Evolutionary conservation across 2,329 filamentous ascomycete species (phyloP).

Genomic region (Talaromyces funiculosus): DNA sequence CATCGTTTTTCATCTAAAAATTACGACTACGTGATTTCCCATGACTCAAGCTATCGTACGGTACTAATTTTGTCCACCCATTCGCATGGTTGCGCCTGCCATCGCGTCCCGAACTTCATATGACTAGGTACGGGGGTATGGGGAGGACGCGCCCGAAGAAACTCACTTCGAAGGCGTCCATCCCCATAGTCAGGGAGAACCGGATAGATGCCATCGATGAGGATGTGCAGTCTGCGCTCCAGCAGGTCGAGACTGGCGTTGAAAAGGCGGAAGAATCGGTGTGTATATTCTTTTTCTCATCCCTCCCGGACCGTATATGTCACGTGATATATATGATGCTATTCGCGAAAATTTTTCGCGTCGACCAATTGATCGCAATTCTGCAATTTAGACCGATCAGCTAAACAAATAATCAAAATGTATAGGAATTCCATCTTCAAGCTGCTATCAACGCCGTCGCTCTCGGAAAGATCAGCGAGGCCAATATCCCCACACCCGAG

Average conservation of each 20-base stretch:
- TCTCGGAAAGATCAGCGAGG: constrained; percentile 56
- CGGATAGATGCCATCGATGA: constrained; percentile 90
- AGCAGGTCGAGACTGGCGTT: constrained; percentile 88
- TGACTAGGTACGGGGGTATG: constrained; percentile 43
- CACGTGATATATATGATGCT: constrained; percentile 21
- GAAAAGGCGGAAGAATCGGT: constrained; percentile 97
- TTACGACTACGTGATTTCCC: constrained; percentile 47
- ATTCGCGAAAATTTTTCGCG: constrained; percentile 9
- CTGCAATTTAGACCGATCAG: background rate
- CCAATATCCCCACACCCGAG: constrained; percentile 64
- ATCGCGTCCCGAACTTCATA: constrained; percentile 37
- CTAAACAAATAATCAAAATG: background rate
- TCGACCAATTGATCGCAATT: background rate
- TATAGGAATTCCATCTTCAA: constrained; percentile 90
- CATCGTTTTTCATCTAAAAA: constrained; percentile 51
- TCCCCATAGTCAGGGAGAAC: constrained; percentile 81
- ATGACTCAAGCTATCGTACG: constrained; percentile 56
- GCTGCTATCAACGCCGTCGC: constrained; percentile 65
- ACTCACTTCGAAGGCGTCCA: constrained; percentile 81
- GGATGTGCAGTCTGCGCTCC: constrained; percentile 71
- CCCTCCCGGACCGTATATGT: constrained; percentile 27
- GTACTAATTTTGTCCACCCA: constrained; percentile 60
- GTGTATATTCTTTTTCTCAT: constrained; percentile 47
- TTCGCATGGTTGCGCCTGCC: constrained; percentile 34
- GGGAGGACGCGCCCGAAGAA: constrained; percentile 56